Base-by-base conservation (phyloP, 495 filamentous ascomycete species). In the Cairneyella variabilis region DNA sequence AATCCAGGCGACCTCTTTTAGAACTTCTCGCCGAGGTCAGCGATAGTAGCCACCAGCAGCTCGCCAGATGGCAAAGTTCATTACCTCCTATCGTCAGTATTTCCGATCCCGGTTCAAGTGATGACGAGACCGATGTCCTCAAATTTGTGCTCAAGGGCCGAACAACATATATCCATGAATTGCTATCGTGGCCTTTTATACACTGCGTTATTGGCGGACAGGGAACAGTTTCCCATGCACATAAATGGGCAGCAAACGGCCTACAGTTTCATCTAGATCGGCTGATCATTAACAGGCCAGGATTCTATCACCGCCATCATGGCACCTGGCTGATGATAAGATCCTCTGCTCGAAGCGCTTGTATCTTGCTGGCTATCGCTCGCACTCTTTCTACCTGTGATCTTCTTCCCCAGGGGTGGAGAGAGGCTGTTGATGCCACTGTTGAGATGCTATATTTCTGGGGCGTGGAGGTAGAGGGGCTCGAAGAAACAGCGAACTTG, bases 241-340 rank as follows among this genome's bases (percentile, higher is more conserved):
- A 38, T 3, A 16, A 14, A 40, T 57, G 43, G 46, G 41, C 22
- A 6, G 16, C 28, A 6, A 60, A 54, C 25, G 60, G 53, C 0
- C 34, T 63, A 3, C 21, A 53, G 14, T 30, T 42, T 36, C 57
- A 53, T 38, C 57, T 69, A 14, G 63, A 71, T 8, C 51, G 67
- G 6, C 65, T 72, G 26, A 36, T 62, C 21, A 59, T 64, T 20
- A 69, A 70, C 43, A 50, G 56, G 17, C 49, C 47, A 17, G 68
- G 68, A 2, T 71, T 70, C 37, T 62, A 66, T 9, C 64, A 72
- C 42, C 68, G 70, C 11, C 70, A 72, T 48, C 70, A 72, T 42
- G 70, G 70, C 9, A 63, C 66, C 28, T 71, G 66, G 68, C 46
- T 69, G 16, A 72, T 72, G 69, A 43, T 71, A 9, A 63, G 66